Conservation (phyloP, 208 protist species). For the Leishmania major region DNA sequence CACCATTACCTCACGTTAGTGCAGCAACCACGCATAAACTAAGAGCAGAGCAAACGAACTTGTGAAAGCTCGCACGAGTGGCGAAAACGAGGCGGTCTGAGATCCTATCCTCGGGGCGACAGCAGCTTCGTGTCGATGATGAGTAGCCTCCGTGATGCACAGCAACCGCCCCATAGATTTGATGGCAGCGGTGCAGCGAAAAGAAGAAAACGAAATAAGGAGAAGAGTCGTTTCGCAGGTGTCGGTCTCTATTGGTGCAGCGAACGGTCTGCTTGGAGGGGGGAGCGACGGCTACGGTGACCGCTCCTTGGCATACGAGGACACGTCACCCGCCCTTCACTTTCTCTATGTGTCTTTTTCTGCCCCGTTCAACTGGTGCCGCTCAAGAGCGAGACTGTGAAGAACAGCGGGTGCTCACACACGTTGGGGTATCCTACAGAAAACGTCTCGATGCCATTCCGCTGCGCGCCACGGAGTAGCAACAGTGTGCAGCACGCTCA, state of each 20-base stretch:
- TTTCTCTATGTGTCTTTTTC: neutral
- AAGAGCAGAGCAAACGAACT: neutral
- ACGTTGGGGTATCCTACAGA: neutral
- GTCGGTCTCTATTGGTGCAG: neutral
- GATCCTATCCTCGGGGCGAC: neutral
- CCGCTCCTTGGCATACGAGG: too few species aligned
- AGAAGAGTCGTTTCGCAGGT: neutral
- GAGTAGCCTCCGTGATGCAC: neutral
- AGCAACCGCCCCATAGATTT: neutral
- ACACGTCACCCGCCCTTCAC: neutral
- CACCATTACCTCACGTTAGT: conserved; percentile 9
- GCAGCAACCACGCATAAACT: neutral
- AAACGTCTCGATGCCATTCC: neutral
- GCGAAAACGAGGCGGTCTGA: neutral
- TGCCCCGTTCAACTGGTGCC: neutral
- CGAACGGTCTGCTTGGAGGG: neutral
- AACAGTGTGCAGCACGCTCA: neutral
- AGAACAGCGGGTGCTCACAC: neutral
- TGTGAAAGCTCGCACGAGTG: neutral
- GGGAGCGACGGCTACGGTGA: neutral
- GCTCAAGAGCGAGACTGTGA: neutral
- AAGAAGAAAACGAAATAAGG: neutral
- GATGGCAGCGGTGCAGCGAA: neutral
- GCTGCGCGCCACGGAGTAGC: neutral
- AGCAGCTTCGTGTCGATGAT: neutral